These are phyloP conservation scores for Pouteria campechiana DNA, from an alignment of 179 eudicot species.

Conservation along the genomic window DNA sequence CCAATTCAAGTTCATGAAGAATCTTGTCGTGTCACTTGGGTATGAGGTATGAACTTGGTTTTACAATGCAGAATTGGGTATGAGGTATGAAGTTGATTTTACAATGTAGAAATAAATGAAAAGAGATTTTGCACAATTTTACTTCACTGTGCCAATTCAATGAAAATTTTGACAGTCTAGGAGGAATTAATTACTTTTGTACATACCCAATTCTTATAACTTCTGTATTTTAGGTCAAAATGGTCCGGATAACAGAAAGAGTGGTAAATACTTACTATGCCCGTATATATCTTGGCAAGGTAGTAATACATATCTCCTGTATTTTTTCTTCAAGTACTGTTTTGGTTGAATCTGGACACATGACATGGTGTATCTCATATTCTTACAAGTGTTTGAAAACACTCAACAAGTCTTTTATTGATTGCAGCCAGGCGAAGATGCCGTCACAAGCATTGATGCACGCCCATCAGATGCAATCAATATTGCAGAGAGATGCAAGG, in stretches of 20 bases:
- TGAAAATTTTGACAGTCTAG: too few species aligned
- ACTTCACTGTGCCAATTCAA: background rate
- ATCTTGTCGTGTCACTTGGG: slow-evolving; percentile 44
- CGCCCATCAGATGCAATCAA: slow-evolving; percentile 88
- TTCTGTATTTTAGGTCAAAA: slow-evolving; percentile 41
- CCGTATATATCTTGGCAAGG: slow-evolving; percentile 54
- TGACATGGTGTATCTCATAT: too few species aligned
- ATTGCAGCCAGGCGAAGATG: slow-evolving; percentile 43
- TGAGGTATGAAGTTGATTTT: slow-evolving; percentile 24
- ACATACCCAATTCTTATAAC: background rate
- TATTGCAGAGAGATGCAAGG: slow-evolving; percentile 61
- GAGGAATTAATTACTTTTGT: background rate
- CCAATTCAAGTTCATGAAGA: slow-evolving; percentile 36
- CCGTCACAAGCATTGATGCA: slow-evolving; percentile 49
- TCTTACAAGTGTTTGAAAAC: background rate
- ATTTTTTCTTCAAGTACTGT: background rate
- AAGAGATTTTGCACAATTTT: background rate
- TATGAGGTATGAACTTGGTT: slow-evolving; percentile 23
- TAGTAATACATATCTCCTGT: slow-evolving; percentile 1
- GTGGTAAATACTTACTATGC: slow-evolving; percentile 55
- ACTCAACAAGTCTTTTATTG: slow-evolving; percentile 1
- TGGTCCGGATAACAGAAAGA: slow-evolving; percentile 69
- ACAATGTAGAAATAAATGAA: background rate
- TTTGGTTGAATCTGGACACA: too few species aligned
- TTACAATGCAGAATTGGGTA: background rate